phyloP scores from a whole-genome alignment of 164 flowering plant species.

The Brasenia schreberi region DNA sequence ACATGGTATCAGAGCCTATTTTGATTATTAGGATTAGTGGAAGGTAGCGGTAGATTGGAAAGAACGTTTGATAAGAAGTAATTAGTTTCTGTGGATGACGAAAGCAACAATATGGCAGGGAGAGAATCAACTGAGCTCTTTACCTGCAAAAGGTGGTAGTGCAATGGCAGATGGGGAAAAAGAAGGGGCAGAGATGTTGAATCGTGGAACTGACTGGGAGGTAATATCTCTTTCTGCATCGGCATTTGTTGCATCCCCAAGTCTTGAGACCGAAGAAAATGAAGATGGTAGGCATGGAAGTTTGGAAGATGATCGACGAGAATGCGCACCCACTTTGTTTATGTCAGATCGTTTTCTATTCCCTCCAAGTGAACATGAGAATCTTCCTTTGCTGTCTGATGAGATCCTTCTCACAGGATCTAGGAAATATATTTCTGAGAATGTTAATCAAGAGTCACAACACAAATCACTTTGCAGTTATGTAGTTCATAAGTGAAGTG shows the following conservation, averaged over 20 bases:
- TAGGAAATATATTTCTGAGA: neutral
- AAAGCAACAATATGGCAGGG: no score
- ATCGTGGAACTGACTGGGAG: constrained; percentile 93
- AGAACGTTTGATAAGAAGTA: no score
- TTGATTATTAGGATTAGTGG: no score
- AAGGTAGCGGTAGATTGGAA: no score
- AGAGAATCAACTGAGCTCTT: no score
- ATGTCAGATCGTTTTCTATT: constrained; percentile 87
- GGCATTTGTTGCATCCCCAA: constrained; percentile 83
- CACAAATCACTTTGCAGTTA: neutral
- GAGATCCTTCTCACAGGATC: neutral
- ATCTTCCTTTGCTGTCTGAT: constrained; percentile 38
- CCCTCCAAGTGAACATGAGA: constrained; percentile 72
- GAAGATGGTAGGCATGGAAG: constrained; percentile 4
- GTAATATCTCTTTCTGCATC: constrained; percentile 93
- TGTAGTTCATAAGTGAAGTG: constrained; percentile 23
- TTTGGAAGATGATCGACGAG: constrained; percentile 19
- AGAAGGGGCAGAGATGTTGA: constrained; percentile 27
- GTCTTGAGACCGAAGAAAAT: constrained; percentile 32
- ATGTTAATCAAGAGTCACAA: neutral
- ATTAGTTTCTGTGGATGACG: no score
- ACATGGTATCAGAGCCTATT: no score
- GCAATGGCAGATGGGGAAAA: constrained; percentile 37
- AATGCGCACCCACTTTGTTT: constrained; percentile 53
- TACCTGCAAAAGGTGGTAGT: no score